Conservation (phyloP, 352 stramenopile species). For the Pythium scleroteichum region DNA sequence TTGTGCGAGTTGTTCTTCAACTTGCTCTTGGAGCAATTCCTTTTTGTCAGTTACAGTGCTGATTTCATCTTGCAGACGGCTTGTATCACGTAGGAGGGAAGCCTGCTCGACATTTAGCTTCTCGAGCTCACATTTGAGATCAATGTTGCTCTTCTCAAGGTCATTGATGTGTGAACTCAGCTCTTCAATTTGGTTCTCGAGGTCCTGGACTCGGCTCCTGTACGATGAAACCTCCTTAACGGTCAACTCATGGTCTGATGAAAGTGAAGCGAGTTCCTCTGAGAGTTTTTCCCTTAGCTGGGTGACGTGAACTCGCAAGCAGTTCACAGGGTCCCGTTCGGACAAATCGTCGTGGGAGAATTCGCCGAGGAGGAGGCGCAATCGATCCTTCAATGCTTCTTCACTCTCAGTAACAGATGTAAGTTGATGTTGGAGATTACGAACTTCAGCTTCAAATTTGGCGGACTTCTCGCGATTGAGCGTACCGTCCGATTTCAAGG, state of each 20-base stretch:
- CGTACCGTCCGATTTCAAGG: not conserved
- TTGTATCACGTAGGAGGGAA: conserved; percentile 45
- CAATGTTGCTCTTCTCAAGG: conserved; percentile 48
- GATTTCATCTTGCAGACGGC: conserved; percentile 15
- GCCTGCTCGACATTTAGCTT: conserved; percentile 30
- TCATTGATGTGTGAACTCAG: conserved; percentile 37
- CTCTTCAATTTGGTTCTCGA: conserved; percentile 15
- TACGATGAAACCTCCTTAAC: conserved; percentile 5
- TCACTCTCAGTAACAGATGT: conserved; percentile 4
- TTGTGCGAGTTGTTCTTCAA: conserved; percentile 42
- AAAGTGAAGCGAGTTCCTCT: conserved; percentile 5
- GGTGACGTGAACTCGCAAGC: not conserved
- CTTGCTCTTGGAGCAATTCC: conserved; percentile 35
- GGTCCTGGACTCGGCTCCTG: not conserved
- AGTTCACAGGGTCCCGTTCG: not conserved
- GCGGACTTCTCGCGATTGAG: not conserved
- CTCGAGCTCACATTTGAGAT: conserved; percentile 54
- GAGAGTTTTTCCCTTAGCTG: not conserved
- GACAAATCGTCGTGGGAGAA: not conserved
- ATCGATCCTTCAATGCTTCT: not conserved
- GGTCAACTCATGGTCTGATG: conserved; percentile 8
- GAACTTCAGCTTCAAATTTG: conserved; percentile 4
- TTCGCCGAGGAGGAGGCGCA: conserved; percentile 2
- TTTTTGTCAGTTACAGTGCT: not conserved
- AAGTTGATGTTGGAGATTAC: conserved; percentile 1